Evolutionary conservation across 192 early-diverging fungal genomes (phyloP), one percentile per base, ranked within the genome.

Genomic region (Backusella tarrabulga): DNA sequence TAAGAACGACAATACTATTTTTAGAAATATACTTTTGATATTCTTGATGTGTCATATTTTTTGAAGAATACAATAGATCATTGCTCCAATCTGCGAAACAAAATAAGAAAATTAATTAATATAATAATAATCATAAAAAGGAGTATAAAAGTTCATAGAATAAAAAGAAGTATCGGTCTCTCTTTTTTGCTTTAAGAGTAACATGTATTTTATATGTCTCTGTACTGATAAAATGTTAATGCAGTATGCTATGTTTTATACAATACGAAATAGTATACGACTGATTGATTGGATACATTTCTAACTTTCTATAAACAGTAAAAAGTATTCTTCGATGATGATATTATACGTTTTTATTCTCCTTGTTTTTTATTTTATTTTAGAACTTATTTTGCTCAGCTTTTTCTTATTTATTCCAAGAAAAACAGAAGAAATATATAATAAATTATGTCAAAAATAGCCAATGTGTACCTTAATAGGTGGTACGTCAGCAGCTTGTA

Each of bases 341-440:
- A 36, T 69, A n/a, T 38, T 36, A 6, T 69, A 21, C 19, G 6
- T 40, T 69, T 69, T 19, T 69, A 21, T 29, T 8, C n/a, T 21
- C 35, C n/a, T 41, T 40, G 8, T 67, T 67, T 67, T 67, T 35
- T 67, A n/a, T 32, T 69, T 69, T 69, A 21, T 69, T 38, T 69
- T 4, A 38, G 34, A 40, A 38, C n/a, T 21, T 69, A 38, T 38
- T 69, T 69, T 69, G 11, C 35, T 68, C 34, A 35, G 15, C 19
- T 68, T 69, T 69, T 69, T 69, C 36, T 69, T 38, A 35, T 69
- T 69, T 69, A 35, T 69, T 21, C 23, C 40, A 36, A 69, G 34
- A 35, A 68, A 21, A 38, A 8, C n/a, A 69, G 36, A 38, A 69
- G 68, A 60, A 60, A 26, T 60, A 60, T 60, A 60, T 60, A 60